These are phyloP conservation scores for Jaapia argillacea DNA, from an alignment of 768 basidiomycete species.

Conservation along the genomic window DNA sequence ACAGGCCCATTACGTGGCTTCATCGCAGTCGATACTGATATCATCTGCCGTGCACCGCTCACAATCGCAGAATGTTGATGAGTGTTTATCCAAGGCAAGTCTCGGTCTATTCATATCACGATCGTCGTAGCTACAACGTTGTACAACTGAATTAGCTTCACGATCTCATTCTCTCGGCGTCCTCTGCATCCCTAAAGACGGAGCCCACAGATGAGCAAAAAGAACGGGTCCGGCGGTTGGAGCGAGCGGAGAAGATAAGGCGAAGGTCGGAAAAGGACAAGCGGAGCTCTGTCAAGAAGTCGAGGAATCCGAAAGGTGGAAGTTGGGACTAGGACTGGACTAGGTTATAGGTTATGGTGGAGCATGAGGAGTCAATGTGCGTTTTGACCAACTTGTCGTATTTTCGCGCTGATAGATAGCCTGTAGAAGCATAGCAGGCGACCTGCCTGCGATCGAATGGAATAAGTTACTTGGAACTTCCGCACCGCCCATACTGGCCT, in stretches of 20 bases:
- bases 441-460: too few relatives aligned
- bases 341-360: too few relatives aligned
- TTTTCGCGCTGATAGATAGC: too few relatives aligned
- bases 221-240: conserved; percentile 37
- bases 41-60: conserved; percentile 67
- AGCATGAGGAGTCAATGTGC: too few relatives aligned
- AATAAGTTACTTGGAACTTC: too few relatives aligned
- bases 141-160: conserved; percentile 34
- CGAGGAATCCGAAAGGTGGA: conserved; percentile 13
- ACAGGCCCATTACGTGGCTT: conserved; percentile 62
- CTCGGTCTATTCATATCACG: conserved; percentile 1
- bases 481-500: too few relatives aligned
- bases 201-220: conserved; percentile 47
- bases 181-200: conserved; percentile 36
- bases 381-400: too few relatives aligned
- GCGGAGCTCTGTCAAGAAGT: conserved; percentile 39
- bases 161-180: conserved; percentile 34
- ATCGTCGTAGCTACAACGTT: too few relatives aligned
- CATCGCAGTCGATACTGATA: conserved; percentile 56
- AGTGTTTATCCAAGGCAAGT: conserved; percentile 57
- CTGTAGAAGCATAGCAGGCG: too few relatives aligned
- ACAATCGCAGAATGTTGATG: conserved; percentile 66
- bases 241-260: conserved; percentile 35
- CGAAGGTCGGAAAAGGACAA: conserved; percentile 41
- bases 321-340: conserved; percentile 14